Base-by-base conservation (phyloP, 2,329 filamentous ascomycete genomes). In the Cytospora piceae region DNA sequence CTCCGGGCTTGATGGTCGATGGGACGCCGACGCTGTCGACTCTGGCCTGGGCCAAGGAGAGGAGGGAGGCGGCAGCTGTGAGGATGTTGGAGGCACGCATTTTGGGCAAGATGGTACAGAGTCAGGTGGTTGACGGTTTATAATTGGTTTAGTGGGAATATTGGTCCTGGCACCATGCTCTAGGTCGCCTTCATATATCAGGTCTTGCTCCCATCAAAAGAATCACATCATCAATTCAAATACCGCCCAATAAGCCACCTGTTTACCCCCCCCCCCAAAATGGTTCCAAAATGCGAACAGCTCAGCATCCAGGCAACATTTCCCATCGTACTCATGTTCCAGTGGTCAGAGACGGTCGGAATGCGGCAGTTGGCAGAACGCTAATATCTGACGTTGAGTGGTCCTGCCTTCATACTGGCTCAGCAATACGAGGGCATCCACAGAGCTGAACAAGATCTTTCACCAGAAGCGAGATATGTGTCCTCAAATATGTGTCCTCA, bases 11-110 rank as follows among this genome's bases (percentile, higher is more conserved):
- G 67, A 83, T 75, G 49, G 75, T 79, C 11, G 73, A 64, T 1
- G 81, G 81, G 20, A 78, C 74, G 20, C 76, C 72, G 70, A 83
- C 39, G 73, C 80, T 80, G 64, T 70, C 69, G 67, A 83, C 81
- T 69, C 78, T 77, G 64, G 80, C 79, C 51, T 72, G 70, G 54
- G 77, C 71, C 37, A 70, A 27, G 55, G 68, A 68, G 53, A 71
- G 61, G 61, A 75, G 68, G 58, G 72, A 52, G 55, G 69, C 61
- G 54, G 69, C 63, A 57, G 70, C 71, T 46, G 71, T 65, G 58
- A 65, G 39, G 37, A 65, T 27, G 31, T 22, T 59, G 34, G 62
- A 32, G 51, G 51, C 7, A 60, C 56, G 62, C 62, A 64, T 64
- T 29, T 14, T 63, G 39, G 49, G 11, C 4, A 4, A 20, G 14